phyloP scores from a whole-genome alignment of 768 basidiomycete genomes.

The Kwoniella mangroviensis region DNA sequence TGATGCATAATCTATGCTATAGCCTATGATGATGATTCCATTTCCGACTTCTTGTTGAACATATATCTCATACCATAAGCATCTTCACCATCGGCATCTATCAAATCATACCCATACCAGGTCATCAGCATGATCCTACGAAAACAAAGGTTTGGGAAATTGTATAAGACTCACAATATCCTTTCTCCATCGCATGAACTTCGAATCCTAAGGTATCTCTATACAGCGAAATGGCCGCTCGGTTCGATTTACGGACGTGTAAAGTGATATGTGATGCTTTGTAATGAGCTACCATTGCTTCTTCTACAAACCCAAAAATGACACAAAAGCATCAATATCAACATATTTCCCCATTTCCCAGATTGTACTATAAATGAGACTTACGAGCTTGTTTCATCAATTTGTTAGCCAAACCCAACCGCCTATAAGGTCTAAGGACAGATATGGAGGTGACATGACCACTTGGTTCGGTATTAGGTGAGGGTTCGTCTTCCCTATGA shows the following conservation, averaged over 20 bases:
- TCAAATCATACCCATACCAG: not conserved
- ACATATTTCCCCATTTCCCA: no score
- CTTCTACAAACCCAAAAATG: constrained; percentile 63
- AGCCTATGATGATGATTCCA: not conserved
- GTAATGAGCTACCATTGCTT: constrained; percentile 89
- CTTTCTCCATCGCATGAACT: constrained; percentile 81
- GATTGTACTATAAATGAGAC: constrained; percentile 48
- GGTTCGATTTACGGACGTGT: constrained; percentile 93
- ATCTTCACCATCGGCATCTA: constrained; percentile 96
- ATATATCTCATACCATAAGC: constrained; percentile 85
- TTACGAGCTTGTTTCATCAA: constrained; percentile 90
- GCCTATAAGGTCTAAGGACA: constrained; percentile 83
- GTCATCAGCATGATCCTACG: not conserved
- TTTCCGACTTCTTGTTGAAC: constrained; percentile 33
- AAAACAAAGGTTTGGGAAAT: no score
- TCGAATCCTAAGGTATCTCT: constrained; percentile 87
- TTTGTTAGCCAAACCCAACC: constrained; percentile 91
- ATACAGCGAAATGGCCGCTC: constrained; percentile 85
- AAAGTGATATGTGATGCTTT: constrained; percentile 80
- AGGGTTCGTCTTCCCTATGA: constrained; percentile 64
- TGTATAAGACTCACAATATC: constrained; percentile 74
- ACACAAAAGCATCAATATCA: not conserved
- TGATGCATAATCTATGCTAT: not conserved
- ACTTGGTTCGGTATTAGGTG: constrained; percentile 64
- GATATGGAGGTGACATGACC: constrained; percentile 98